These are phyloP conservation scores for Ceratocystis cacaofunesta DNA, from an alignment of 2,329 filamentous ascomycete genomes.

Conservation along the genomic window DNA sequence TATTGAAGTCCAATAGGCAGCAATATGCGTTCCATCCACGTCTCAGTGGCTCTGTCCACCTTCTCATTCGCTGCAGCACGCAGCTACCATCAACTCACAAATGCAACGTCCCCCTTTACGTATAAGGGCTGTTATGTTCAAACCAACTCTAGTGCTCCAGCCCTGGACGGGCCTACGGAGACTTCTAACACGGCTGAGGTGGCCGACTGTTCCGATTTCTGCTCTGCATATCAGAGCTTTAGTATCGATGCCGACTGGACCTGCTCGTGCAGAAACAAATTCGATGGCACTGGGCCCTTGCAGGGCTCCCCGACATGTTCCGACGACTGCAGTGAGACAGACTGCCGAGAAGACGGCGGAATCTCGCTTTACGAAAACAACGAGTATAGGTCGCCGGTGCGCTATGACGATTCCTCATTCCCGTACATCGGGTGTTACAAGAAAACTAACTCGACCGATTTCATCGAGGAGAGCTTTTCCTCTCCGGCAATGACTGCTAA, in stretches of 20 bases:
- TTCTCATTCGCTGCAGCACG: background rate
- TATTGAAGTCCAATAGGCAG: background rate
- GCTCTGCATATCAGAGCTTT: background rate
- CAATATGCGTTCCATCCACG: background rate
- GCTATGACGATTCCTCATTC: background rate
- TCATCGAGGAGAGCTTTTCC: background rate
- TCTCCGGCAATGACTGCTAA: conserved; percentile 7
- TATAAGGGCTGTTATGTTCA: conserved; percentile 4
- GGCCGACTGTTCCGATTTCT: background rate
- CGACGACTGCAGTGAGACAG: background rate
- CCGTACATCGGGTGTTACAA: conserved; percentile 11
- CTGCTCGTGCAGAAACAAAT: background rate
- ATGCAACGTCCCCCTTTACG: background rate
- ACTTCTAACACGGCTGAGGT: background rate
- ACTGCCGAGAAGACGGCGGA: background rate
- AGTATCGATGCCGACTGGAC: background rate
- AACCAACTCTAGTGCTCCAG: background rate
- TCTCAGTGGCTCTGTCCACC: background rate
- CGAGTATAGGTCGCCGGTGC: background rate
- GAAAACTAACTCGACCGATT: background rate
- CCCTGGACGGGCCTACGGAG: background rate
- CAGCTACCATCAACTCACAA: background rate
- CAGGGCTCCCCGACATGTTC: background rate
- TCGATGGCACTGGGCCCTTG: background rate
- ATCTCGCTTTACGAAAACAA: background rate